Evolutionary conservation across 768 basidiomycete species (phyloP), one percentile per base, ranked within the genome.

Genomic region (Hericium erinaceus): DNA sequence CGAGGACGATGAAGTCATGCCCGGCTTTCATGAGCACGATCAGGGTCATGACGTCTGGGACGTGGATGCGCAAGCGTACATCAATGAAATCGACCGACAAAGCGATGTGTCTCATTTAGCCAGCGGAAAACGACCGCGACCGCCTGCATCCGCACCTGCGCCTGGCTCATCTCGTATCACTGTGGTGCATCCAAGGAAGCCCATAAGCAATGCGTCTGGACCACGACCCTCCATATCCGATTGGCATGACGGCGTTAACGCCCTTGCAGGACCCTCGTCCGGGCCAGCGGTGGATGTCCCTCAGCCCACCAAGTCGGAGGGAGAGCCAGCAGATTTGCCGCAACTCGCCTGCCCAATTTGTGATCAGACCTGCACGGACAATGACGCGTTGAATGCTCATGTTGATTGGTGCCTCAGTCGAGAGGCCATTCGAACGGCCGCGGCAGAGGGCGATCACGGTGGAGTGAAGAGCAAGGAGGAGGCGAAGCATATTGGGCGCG

Each of bases 341-440:
- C 73, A 48, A 26, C 54, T 80, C 55, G 68, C 69, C 0, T 95
- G 92, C 69, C 92, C 94, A 3, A 74, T 94, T 22, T 95, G 91
- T 64, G 67, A 71, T 24, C 83, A 80, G 66, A 67, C 71, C 12
- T 67, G 92, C 55, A 82, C 79, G 1, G 84, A 92, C 67, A 97
- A 97, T 66, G 75, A 79, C 51, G 84, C 80, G 4, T 70, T 97
- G 38, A 95, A 97, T 66, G 75, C 81, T n/a, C 93, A 97, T 65
- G 77, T 97, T 48, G 93, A 97, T 69, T 88, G 85, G 64, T 97
- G 94, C 66, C 69, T 97, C 53, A 94, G 89, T 67, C 81, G 82
- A 58, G 80, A 79, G 22, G 87, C 83, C 2, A 93, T 95, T 60
- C 72, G 79, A 15, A 37, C 15, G n/a, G 49, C 49, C 58, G 80